Evolutionary conservation across 345 rosid species (phyloP), one percentile per base, ranked within the genome.

Genomic region (Trapa incisa): DNA sequence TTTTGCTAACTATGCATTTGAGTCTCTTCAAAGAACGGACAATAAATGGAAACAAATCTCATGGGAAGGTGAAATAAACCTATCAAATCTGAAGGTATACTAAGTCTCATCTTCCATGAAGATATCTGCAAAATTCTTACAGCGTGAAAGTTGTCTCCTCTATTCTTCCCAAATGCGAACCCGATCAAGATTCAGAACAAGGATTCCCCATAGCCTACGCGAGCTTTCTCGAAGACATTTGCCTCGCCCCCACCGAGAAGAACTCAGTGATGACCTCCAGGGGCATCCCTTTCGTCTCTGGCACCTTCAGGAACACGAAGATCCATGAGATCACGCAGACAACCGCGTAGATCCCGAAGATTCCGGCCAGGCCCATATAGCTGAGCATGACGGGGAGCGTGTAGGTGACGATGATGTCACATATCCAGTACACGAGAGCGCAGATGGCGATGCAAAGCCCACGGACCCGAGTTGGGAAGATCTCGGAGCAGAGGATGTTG

Each of bases 261-360:
- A 89, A 94, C 75, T 94, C 99, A 11, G 93, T 83, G 71, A 94
- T 94, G 74, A 94, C 99, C 76, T 94, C 99, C 57, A 94, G 88
- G 5, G 99, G 99, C 97, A 94, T 91, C 57, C 97, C 97, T 77
- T 94, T 94, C 72, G 97, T 94, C 78, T 94, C 99, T 0, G 99
- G 99, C 22, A 94, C 99, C 78, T 89, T 94, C 80, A 86, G 63
- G 93, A 72, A 94, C 45, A 94, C 89, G 37, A 94, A 94, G 65
- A 89, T 37, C 92, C 88, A 94, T 5, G 97, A 94, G 75, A 94
- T 68, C 4, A 78, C 57, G 10, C 99, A 94, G 37, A 91, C 87
- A 3, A 86, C 81, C 0, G 92, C 99, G 56, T 91, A 94, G 9
- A 89, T 83, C 63, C 94, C 79, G 7, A 87, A 94, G 37, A 85